Evolutionary conservation across 192 early-diverging fungal species (phyloP).

Genomic region (Cetraspora pellucida): DNA sequence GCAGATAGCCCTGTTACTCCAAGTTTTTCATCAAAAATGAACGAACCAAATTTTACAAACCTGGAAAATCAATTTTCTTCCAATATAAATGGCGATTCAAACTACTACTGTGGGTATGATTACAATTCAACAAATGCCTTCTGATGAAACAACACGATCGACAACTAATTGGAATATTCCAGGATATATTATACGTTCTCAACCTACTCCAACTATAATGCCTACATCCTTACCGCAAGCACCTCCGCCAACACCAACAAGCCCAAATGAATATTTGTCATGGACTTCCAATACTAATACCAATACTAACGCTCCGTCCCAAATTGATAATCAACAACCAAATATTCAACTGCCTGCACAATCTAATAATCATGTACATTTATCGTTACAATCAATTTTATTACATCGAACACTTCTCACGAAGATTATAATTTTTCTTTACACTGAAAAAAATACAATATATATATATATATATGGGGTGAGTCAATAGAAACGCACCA

Average conservation of each 20-base stretch:
- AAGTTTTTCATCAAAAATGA: neutral
- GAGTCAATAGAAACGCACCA: too few relatives aligned
- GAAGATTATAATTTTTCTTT: too few relatives aligned
- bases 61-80: neutral
- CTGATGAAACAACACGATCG: neutral
- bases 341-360: too few relatives aligned
- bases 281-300: neutral
- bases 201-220: neutral
- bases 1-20: neutral
- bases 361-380: too few relatives aligned
- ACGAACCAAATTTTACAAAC: neutral
- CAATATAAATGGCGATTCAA: neutral
- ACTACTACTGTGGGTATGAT: neutral
- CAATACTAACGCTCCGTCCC: too few relatives aligned
- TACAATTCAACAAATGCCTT: neutral
- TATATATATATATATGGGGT: too few relatives aligned
- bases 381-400: too few relatives aligned
- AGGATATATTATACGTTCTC: neutral
- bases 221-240: neutral
- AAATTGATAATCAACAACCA: too few relatives aligned
- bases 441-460: too few relatives aligned
- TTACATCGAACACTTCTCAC: too few relatives aligned
- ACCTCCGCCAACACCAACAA: conserved; percentile 22
- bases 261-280: conserved; percentile 3
- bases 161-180: neutral